Evolutionary conservation across 139 green algal species (phyloP), one percentile per base, ranked within the genome.

Genomic region (Picochlorum sp.): DNA sequence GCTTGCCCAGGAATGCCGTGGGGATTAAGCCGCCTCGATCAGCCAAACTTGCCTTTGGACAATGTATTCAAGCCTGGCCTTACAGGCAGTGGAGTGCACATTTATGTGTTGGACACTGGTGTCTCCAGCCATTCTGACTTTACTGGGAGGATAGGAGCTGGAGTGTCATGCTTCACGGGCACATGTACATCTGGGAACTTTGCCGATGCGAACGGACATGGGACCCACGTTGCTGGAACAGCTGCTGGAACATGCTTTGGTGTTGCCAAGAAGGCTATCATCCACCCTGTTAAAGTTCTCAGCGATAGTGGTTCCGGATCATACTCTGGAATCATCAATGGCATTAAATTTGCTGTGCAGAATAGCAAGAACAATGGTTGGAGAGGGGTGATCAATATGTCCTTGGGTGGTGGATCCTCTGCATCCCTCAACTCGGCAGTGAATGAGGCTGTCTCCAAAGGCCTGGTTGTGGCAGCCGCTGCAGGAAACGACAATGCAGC

Each of bases 361-460:
- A 57, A 78, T 45, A 66, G 69, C 15, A 38, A 49, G 23, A 20
- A n/a, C 13, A 72, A 78, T 16, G 66, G 66, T 24, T n/a, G 38
- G n/a, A 71, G 68, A 68, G 84, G 81, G 6, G 72, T 88, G 49
- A 73, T 84, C 6, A 66, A 56, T 38, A 78, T 90, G 77, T 87
- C 78, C 21, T 63, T 91, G 38, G 77, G 69, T 9, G 84, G 81
- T 14, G 68, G 71, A 1, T 63, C 61, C 14, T 73, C 76, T 9
- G 21, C 52, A 1, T 68, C 75, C 0, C 49, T 91, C 23, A 85
- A 91, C 49, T 71, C 83, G 18, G 84, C 81, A 2, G 66, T 59
- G 1, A 26, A 65, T 15, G 38, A 66, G 28, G 47, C 69, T 3
- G 50, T 74, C 14, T 16, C 15, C 9, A 45, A 65, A 55, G 68